These are phyloP conservation scores for Chernovozyma aurita DNA, from an alignment of 1,139 yeast species.

Conservation along the genomic window DNA sequence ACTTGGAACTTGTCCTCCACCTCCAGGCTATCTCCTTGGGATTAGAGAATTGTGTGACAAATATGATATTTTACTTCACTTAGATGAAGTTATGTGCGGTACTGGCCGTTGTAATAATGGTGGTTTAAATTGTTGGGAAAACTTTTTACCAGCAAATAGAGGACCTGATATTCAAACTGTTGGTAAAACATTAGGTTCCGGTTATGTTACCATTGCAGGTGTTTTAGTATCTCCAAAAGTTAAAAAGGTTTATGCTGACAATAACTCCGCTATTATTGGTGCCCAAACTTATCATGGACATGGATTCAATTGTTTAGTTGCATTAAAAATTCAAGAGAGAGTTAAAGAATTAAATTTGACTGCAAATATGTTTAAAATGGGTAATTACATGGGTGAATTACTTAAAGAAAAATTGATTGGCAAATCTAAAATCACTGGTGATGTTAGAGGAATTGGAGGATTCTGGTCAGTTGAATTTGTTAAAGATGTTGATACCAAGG, in stretches of 20 bases:
- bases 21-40: conserved; percentile 55
- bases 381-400: conserved; percentile 45
- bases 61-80: conserved; percentile 52
- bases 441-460: conserved; percentile 58
- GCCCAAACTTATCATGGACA: conserved; percentile 63
- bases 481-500: conserved; percentile 45
- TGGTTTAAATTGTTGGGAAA: conserved; percentile 47
- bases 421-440: conserved; percentile 42
- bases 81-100: conserved; percentile 69
- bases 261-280: conserved; percentile 43
- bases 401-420: conserved; percentile 12
- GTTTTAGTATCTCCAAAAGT: conserved; percentile 50
- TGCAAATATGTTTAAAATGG: conserved; percentile 45
- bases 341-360: conserved; percentile 41
- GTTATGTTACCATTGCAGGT: conserved; percentile 60
- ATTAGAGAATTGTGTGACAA: conserved; percentile 50
- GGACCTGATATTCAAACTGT: conserved; percentile 61
- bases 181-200: conserved; percentile 64
- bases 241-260: conserved; percentile 38
- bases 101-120: conserved; percentile 40
- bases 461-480: conserved; percentile 59
- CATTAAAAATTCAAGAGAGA: conserved; percentile 54
- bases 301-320: conserved; percentile 55
- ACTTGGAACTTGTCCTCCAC: conserved; percentile 52
- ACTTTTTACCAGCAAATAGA: conserved; percentile 31